Evolutionary conservation across 345 rosid genomes (phyloP), one percentile per base, ranked within the genome.

Genomic region (Populus ilicifolia): DNA sequence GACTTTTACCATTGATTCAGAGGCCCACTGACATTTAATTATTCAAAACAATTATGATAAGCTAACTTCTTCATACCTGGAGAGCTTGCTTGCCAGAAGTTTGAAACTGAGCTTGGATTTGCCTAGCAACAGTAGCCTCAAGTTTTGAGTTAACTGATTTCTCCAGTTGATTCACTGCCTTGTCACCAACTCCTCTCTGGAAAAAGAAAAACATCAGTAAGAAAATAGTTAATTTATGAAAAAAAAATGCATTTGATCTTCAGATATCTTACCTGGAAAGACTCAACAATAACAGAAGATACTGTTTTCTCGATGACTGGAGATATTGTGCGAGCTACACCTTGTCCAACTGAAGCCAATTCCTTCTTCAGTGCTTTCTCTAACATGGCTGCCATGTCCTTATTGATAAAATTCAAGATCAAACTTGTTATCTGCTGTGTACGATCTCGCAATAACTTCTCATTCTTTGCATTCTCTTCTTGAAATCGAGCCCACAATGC

Each of bases 11-110:
- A 62, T 14, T 62, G 35, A 46, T 39, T 50, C 11, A 74, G 35
- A 65, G 39, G 20, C 43, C 30, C 70, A 29, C 23, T 27, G 12
- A 20, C 65, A 20, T 69, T 56, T 20, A 77, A 56, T 25, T 41
- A 65, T 36, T 70, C 52, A 25, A 18, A 14, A 44, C 27, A 64
- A 78, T 56, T 38, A 27, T 27, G 44, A 10, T 64, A 81, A 70
- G 75, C 64, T 41, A 71, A 77, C 54, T 73, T 38, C 16, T 25
- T 39, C 77, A 67, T 79, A 94, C 99, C 99, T 93, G 96, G 72
- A 95, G 94, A 33, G 98, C 97, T 77, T 89, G 95, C 86, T 83
- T 92, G 83, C 97, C 99, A 86, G 98, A 88, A 73, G 94, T 93
- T 89, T 92, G 98, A 84, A 96, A 93, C 72, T 93, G 98, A 63